Conservation (phyloP, 2,329 filamentous ascomycete species). For the Pseudogymnoascus sp. region DNA sequence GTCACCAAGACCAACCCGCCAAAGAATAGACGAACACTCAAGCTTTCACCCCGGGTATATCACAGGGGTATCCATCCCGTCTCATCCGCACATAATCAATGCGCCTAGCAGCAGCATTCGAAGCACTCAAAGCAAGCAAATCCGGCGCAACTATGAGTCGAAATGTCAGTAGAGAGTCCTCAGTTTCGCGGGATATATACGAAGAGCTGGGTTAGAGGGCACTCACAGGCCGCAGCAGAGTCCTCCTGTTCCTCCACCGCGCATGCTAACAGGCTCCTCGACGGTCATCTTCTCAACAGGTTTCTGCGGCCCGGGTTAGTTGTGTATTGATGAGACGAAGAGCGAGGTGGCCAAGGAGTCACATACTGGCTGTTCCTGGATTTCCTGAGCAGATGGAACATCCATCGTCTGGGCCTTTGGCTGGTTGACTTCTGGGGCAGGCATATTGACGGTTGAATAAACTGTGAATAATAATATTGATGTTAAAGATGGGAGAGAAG, state of each 20-base stretch:
- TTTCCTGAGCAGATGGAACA: conserved; percentile 3
- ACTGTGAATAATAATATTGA: neutral
- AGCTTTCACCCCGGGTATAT: neutral
- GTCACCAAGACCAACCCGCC: conserved; percentile 13
- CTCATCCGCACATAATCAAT: neutral
- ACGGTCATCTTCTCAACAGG: conserved; percentile 13
- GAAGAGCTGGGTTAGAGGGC: neutral
- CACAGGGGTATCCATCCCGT: neutral
- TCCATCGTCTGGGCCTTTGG: conserved; percentile 10
- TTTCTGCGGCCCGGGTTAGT: conserved; percentile 4
- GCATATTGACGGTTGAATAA: conserved; percentile 1
- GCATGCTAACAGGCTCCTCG: conserved; percentile 15
- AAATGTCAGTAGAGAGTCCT: neutral
- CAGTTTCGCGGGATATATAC: neutral
- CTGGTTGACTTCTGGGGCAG: conserved; percentile 7
- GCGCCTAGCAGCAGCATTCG: conserved; percentile 20
- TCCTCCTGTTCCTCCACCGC: conserved; percentile 20
- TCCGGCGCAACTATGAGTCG: conserved; percentile 16
- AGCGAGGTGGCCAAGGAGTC: neutral
- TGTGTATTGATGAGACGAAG: neutral
- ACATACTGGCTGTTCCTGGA: conserved; percentile 20
- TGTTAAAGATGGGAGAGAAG: neutral
- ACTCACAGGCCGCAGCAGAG: conserved; percentile 22
- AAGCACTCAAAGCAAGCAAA: conserved; percentile 23
- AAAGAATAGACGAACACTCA: neutral